Evolutionary conservation across 2,329 filamentous ascomycete genomes (phyloP), one percentile per base, ranked within the genome.

Genomic region (Blastomyces gilchristii): DNA sequence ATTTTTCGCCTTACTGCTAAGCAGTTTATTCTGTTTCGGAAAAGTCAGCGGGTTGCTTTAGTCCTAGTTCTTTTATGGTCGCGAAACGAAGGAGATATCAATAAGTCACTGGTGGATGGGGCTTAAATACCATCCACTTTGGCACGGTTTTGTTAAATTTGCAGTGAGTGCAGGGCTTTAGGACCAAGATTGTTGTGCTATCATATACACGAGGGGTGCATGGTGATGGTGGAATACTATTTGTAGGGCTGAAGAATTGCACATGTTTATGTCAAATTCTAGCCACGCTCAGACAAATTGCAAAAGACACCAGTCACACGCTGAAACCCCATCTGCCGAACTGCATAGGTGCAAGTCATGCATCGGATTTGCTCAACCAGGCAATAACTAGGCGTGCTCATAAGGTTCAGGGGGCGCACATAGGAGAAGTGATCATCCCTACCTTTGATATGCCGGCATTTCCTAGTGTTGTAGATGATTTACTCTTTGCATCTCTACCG

Each of bases 1-100:
- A 66, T 87, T 87, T 74, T 86, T 85, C 41, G 85, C 85, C 57
- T 81, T 80, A 67, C 85, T 83, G 63, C 84, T 87, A 41, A 87
- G 75, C 4, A 87, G 78, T 72, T 88, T 87, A 74, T 82, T 87
- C 84, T 85, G 63, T 9, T 61, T n/a, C 12, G 11, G 18, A 45
- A 0, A 34, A 58, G 58, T 59, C 18, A 59, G 58, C 49, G 31
- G 14, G 22, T 31, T 28, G 9, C 11, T 43, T 11, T 9, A 49
- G 8, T 25, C 2, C 1, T 41, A 12, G 41, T 34, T n/a, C 16
- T 18, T 12, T 54, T 37, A 18, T 37, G 2, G 25, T 7, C 31
- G 18, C n/a, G 7, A 37, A 50, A 50, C 12, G 11, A 25, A 50
- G 22, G 3, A 50, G 49, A 16, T 1, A 14, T 50, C 6, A 50